A percentile compares a stretch with the other conserved stretches of the same genome.
Conservation (phyloP, 257 asterid genomes). For the Rauvolfia tetraphylla region DNA sequence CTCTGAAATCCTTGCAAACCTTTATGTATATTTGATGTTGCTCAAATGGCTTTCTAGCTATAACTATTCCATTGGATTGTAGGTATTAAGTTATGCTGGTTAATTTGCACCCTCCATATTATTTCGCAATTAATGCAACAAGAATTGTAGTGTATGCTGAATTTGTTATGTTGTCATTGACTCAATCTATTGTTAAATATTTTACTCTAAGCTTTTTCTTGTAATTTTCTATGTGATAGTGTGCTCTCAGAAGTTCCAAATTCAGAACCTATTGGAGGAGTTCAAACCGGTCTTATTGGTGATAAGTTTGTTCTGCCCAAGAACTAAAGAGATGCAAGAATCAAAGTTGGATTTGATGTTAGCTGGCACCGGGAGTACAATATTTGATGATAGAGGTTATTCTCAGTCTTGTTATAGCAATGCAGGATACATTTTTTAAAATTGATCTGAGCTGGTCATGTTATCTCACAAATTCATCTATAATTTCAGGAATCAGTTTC, state of each 20-base stretch:
- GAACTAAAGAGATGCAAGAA: slow-evolving; percentile 75
- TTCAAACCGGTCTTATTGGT: slow-evolving; percentile 79
- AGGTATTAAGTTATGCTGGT: slow-evolving; percentile 98
- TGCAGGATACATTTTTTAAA: no score
- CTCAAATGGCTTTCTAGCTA: slow-evolving; percentile 4
- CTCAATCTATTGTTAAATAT: slow-evolving; percentile 1
- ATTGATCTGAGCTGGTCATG: neutral
- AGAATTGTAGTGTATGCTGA: slow-evolving; percentile 83
- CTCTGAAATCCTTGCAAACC: neutral
- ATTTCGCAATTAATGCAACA: slow-evolving; percentile 95
- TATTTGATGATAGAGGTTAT: slow-evolving; percentile 92
- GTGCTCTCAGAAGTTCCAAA: slow-evolving; percentile 91
- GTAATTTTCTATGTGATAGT: slow-evolving; percentile 31
- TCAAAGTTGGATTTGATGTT: slow-evolving; percentile 83
- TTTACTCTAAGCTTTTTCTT: neutral
- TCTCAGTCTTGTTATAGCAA: slow-evolving; percentile 12
- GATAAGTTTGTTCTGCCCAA: slow-evolving; percentile 79
- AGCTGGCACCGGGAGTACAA: slow-evolving; percentile 89
- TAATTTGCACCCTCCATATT: slow-evolving; percentile 90
- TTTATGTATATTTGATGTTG: neutral
- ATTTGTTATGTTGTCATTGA: slow-evolving; percentile 17
- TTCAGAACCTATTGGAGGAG: slow-evolving; percentile 80
- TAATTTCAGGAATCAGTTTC: neutral
- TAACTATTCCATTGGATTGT: slow-evolving; percentile 22
- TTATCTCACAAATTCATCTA: neutral